Percentiles rank a stretch among this genome's conserved stretches.
These are phyloP conservation scores for Bolboschoenoplectus hybrid DNA, from an alignment of 202 grass and related monocot species.

Conservation along the genomic window DNA sequence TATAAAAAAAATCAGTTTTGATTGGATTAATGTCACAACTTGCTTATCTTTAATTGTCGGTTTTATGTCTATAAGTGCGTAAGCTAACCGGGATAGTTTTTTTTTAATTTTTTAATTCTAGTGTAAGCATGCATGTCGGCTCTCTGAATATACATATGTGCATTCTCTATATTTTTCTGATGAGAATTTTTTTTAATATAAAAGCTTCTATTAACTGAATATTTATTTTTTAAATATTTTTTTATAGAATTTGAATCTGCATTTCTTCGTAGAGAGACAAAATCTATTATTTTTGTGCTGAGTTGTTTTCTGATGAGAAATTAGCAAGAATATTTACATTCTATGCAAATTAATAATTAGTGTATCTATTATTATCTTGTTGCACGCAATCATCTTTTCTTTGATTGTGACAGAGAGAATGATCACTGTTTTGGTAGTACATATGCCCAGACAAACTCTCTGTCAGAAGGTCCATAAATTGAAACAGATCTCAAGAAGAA, in stretches of 20 bases:
- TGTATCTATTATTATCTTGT: neutral
- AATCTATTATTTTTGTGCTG: too few relatives aligned
- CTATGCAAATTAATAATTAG: neutral
- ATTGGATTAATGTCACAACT: conserved; percentile 20
- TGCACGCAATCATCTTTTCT: neutral
- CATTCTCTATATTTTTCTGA: too few relatives aligned
- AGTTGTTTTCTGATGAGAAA: neutral
- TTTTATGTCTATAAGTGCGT: neutral
- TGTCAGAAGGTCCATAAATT: neutral
- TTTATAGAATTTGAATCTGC: too few relatives aligned
- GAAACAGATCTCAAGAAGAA: neutral
- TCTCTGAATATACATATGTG: too few relatives aligned
- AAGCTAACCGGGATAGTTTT: neutral
- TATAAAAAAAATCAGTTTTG: neutral
- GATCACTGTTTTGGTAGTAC: neutral
- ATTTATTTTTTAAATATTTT: too few relatives aligned
- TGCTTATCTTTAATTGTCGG: conserved; percentile 23
- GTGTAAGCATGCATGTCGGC: neutral
- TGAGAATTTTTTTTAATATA: too few relatives aligned
- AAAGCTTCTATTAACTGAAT: too few relatives aligned
- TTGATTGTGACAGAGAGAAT: neutral
- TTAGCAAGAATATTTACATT: neutral
- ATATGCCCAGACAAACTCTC: neutral
- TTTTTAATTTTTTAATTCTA: neutral
- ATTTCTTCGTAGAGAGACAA: too few relatives aligned